Conservation (phyloP, 495 filamentous ascomycete species). For the Penicillium odoratum region DNA sequence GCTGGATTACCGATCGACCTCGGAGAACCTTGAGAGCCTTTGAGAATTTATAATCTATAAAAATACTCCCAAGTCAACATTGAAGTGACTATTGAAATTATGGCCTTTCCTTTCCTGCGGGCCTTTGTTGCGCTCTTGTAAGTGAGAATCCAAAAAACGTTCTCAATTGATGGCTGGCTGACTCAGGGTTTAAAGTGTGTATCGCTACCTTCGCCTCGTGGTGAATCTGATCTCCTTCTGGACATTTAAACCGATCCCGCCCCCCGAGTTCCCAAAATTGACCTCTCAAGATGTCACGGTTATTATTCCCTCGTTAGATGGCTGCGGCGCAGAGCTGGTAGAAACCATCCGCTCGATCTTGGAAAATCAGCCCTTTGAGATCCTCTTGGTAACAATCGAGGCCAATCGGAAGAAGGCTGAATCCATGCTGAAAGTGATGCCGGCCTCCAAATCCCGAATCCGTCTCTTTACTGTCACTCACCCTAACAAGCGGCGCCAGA, state of each 20-base stretch:
- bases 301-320: slow-evolving; percentile 69
- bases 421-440: slow-evolving; percentile 53
- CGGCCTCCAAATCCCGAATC: slow-evolving; percentile 50
- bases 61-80: not conserved
- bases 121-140: slow-evolving; percentile 50
- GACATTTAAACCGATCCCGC: slow-evolving; percentile 61
- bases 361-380: slow-evolving; percentile 53
- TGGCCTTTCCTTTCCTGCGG: slow-evolving; percentile 49
- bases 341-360: slow-evolving; percentile 63
- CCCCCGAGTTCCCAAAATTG: slow-evolving; percentile 61
- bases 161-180: not conserved
- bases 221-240: slow-evolving; percentile 66
- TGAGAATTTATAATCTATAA: not conserved
- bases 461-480: slow-evolving; percentile 54
- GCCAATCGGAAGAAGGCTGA: slow-evolving; percentile 57
- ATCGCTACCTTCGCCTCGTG: slow-evolving; percentile 65
- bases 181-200: slow-evolving; percentile 36
- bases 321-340: slow-evolving; percentile 57
- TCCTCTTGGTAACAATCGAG: slow-evolving; percentile 66
- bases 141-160: slow-evolving; percentile 21
- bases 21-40: too few species aligned
- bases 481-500: slow-evolving; percentile 83
- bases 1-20: too few species aligned
- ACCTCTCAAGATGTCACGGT: slow-evolving; percentile 72
- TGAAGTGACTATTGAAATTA: slow-evolving; percentile 8